These are phyloP conservation scores for Fusarium praegraminearum DNA, from an alignment of 2,329 filamentous ascomycete species.

Conservation along the genomic window DNA sequence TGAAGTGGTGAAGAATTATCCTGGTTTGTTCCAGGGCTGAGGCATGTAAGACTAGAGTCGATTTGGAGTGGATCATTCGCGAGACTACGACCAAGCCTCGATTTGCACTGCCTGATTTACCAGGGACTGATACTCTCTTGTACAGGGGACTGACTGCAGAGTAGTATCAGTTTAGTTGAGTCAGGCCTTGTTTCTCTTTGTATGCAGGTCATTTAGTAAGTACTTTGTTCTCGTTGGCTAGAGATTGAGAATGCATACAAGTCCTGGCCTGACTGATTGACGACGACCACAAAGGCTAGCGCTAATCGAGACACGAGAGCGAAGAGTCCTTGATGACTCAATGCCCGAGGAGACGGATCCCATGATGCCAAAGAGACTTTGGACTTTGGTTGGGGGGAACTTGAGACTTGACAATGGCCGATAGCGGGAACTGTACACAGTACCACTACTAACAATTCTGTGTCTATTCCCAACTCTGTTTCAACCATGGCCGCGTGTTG, in stretches of 20 bases:
- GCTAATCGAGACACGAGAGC: not conserved
- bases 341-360: conserved; percentile 40
- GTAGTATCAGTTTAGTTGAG: not conserved
- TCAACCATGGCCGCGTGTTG: conserved; percentile 42
- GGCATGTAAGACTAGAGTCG: conserved; percentile 2
- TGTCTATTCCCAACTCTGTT: conserved; percentile 24
- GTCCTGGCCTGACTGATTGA: conserved; percentile 18
- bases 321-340: conserved; percentile 42
- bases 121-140: not conserved
- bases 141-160: too few species aligned
- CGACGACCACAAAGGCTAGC: not conserved
- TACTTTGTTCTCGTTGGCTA: conserved; percentile 5
- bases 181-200: conserved; percentile 4
- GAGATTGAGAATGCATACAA: not conserved
- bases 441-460: too few species aligned
- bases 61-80: not conserved
- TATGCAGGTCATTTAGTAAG: conserved; percentile 33
- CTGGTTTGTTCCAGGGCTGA: conserved; percentile 42
- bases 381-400: not conserved
- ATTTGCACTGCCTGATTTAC: conserved; percentile 35
- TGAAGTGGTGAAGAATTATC: conserved; percentile 22
- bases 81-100: conserved; percentile 40
- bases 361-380: conserved; percentile 38
- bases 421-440: not conserved
- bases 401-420: not conserved